Percentiles rank a stretch among this genome's conserved stretches.
These are phyloP conservation scores for Herpetospermum pedunculosum DNA, from an alignment of 306 rosid genomes.

Conservation along the genomic window DNA sequence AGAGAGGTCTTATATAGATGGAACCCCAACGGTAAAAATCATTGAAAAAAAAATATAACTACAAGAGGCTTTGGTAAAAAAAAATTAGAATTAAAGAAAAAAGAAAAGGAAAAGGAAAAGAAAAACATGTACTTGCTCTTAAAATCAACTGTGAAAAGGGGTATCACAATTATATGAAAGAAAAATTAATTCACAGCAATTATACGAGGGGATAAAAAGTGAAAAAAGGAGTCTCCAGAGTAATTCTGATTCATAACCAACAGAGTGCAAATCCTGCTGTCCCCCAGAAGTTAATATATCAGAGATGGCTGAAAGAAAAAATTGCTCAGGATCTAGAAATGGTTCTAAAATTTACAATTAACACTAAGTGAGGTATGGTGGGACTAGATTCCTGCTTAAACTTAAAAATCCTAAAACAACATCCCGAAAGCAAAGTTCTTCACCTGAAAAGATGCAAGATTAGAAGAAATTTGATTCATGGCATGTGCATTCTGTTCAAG, in stretches of 20 bases:
- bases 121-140: background rate
- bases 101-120: background rate
- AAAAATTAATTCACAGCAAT: background rate
- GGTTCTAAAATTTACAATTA: background rate
- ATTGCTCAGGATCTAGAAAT: background rate
- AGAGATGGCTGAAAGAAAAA: background rate
- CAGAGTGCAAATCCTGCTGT: background rate
- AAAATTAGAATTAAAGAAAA: background rate
- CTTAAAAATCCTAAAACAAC: background rate
- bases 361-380: background rate
- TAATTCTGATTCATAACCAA: background rate
- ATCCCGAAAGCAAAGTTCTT: constrained; percentile 5
- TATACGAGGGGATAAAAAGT: background rate
- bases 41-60: background rate
- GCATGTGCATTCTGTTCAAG: constrained; percentile 36
- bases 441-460: constrained; percentile 34
- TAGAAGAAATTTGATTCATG: constrained; percentile 36
- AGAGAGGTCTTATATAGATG: background rate
- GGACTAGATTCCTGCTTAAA: background rate
- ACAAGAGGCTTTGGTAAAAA: background rate
- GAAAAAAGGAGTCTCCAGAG: background rate
- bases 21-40: background rate
- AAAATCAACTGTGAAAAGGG: background rate
- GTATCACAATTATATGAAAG: background rate
- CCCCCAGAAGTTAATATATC: background rate